Percentiles rank a stretch among this genome's conserved stretches.
These are phyloP conservation scores for Wickerhamomyces canadensis DNA, from an alignment of 805 yeast species.

Conservation along the genomic window DNA sequence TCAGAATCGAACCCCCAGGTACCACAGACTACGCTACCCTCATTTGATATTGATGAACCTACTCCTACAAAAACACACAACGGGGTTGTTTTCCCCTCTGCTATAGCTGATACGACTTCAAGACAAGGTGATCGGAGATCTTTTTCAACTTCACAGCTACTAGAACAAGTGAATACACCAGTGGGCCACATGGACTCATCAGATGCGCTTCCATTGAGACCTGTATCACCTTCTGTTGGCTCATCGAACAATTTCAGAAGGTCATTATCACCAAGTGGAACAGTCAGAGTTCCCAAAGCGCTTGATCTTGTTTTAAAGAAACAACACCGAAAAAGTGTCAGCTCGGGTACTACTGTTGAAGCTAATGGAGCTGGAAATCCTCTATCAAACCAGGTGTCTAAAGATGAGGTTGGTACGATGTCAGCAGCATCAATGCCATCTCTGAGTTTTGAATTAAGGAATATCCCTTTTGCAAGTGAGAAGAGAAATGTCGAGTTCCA, in stretches of 20 bases:
- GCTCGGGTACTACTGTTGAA: background rate
- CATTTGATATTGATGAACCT: background rate
- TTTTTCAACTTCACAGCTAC: background rate
- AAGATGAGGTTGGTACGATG: background rate
- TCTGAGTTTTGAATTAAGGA: constrained; percentile 11
- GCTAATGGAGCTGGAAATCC: constrained; percentile 4
- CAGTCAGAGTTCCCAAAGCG: constrained; percentile 4
- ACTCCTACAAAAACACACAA: too few species aligned
- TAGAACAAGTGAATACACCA: too few species aligned
- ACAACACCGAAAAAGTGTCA: background rate
- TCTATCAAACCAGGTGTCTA: background rate
- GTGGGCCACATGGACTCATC: background rate
- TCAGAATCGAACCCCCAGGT: background rate
- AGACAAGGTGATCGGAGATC: too few species aligned
- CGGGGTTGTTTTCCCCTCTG: background rate
- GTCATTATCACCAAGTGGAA: constrained; percentile 13
- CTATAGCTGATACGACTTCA: background rate
- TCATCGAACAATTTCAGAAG: constrained; percentile 6
- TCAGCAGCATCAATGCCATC: constrained; percentile 4
- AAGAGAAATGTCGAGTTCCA: constrained; percentile 76
- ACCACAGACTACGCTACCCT: background rate
- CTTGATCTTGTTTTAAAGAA: constrained; percentile 4
- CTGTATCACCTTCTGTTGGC: constrained; percentile 8
- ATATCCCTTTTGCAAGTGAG: constrained; percentile 39
- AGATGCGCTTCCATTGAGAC: constrained; percentile 1